A percentile compares a stretch with the other conserved stretches of the same genome.
Conservation (phyloP, 768 basidiomycete species). For the Mycena polygramma region DNA sequence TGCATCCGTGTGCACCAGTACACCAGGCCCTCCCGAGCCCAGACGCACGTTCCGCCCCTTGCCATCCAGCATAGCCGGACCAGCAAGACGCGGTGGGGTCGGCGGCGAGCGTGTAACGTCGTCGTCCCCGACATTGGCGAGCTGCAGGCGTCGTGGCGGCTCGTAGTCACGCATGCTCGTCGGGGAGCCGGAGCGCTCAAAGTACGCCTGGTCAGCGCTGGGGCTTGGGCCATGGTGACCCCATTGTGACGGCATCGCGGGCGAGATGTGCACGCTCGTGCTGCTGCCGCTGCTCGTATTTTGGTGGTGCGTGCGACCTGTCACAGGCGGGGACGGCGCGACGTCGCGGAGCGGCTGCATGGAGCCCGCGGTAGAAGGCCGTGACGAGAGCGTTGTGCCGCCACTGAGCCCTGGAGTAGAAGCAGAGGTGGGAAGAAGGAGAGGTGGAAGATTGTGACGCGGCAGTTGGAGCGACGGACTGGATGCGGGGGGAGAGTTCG, state of each 20-base stretch:
- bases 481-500: slow-evolving; percentile 38
- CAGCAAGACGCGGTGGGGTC: slow-evolving; percentile 5
- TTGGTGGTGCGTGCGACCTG: slow-evolving; percentile 35
- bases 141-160: slow-evolving; percentile 50
- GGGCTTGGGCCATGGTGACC: slow-evolving; percentile 38
- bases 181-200: slow-evolving; percentile 56
- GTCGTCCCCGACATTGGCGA: slow-evolving; percentile 48
- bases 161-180: slow-evolving; percentile 53
- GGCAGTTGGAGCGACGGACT: slow-evolving; percentile 38
- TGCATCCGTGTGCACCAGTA: slow-evolving; percentile 34
- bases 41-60: slow-evolving; percentile 31
- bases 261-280: slow-evolving; percentile 30
- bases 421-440: slow-evolving; percentile 42
- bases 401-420: slow-evolving; percentile 44
- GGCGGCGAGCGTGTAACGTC: slow-evolving; percentile 23
- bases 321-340: slow-evolving; percentile 30
- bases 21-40: slow-evolving; percentile 25
- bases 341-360: slow-evolving; percentile 48
- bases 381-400: slow-evolving; percentile 48
- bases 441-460: slow-evolving; percentile 44
- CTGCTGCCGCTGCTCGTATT: slow-evolving; percentile 35
- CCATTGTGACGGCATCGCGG: slow-evolving; percentile 33
- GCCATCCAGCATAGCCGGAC: slow-evolving; percentile 25
- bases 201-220: slow-evolving; percentile 28
- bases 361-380: slow-evolving; percentile 62